Conservation (phyloP, 345 rosid genomes). For the Hibiscus tridactylites region DNA sequence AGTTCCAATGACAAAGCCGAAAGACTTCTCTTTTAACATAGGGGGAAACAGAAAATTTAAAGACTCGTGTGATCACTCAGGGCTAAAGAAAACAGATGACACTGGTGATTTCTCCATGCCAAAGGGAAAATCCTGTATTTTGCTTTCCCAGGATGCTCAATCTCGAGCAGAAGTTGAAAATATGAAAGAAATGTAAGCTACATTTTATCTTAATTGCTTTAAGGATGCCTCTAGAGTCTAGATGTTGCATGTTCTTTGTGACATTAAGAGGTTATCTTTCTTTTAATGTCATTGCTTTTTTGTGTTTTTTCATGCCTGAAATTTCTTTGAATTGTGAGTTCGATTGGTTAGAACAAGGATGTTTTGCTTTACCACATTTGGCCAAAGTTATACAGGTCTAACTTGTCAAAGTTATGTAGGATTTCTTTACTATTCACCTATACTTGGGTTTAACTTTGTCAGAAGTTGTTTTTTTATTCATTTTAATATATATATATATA, state of each 20-base stretch:
- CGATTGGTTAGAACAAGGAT: neutral
- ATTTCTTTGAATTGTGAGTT: neutral
- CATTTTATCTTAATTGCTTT: conserved; percentile 14
- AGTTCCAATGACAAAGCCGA: neutral
- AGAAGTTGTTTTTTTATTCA: neutral
- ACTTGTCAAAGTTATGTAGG: neutral
- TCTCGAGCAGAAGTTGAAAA: conserved; percentile 53
- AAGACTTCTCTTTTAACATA: neutral
- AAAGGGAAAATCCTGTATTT: conserved; percentile 48
- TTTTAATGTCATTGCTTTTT: neutral
- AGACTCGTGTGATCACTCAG: conserved; percentile 7
- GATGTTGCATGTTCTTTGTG: neutral
- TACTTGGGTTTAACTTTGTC: neutral
- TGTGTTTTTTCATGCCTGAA: neutral
- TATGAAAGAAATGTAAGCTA: conserved; percentile 62
- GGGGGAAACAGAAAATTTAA: conserved; percentile 39
- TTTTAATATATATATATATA: neutral
- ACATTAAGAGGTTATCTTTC: conserved; percentile 2
- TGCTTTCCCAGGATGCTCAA: conserved; percentile 52
- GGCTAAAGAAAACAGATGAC: neutral
- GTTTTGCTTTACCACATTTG: neutral
- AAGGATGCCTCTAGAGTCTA: neutral
- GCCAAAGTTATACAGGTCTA: neutral
- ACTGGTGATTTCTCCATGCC: conserved; percentile 12
- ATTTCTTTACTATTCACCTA: neutral